Percentiles rank a stretch among this genome's conserved stretches.
Evolutionary conservation across 768 basidiomycete genomes (phyloP).

Genomic region (Paxillus ammoniavirescens): DNA sequence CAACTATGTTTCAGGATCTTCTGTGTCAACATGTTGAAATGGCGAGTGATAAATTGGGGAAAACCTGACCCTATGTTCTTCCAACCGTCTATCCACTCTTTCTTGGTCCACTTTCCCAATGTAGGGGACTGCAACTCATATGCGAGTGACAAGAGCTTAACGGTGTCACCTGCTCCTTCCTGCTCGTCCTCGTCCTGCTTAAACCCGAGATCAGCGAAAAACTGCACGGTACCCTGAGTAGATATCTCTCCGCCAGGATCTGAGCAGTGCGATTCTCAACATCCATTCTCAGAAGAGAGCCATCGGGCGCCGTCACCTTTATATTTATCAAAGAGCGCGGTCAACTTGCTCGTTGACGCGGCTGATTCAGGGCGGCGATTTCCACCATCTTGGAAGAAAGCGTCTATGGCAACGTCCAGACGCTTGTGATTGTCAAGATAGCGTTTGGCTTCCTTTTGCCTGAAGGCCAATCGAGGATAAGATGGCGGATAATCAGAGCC

Average conservation of each 20-base stretch:
- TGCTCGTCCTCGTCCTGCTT: constrained; percentile 48
- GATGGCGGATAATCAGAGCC: neutral
- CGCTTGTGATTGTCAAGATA: constrained; percentile 70
- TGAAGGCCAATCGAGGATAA: constrained; percentile 10
- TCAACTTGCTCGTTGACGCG: constrained; percentile 55
- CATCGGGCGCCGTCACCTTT: constrained; percentile 45
- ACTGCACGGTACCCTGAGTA: constrained; percentile 75
- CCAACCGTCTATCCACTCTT: constrained; percentile 84
- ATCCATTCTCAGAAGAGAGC: neutral
- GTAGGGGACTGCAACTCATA: constrained; percentile 75
- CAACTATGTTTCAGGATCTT: constrained; percentile 39
- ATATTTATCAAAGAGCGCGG: constrained; percentile 61
- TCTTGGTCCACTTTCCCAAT: constrained; percentile 68
- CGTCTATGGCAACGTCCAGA: constrained; percentile 71
- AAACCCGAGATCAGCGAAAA: constrained; percentile 45
- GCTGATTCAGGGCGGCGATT: constrained; percentile 10
- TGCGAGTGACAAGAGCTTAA: constrained; percentile 71
- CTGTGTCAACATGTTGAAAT: constrained; percentile 4
- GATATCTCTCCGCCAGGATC: constrained; percentile 63
- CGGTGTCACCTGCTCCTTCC: constrained; percentile 72
- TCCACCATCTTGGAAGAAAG: constrained; percentile 56
- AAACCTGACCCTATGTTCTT: constrained; percentile 59
- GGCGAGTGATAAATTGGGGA: neutral
- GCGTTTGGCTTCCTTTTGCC: constrained; percentile 56
- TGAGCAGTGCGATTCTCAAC: constrained; percentile 21